A percentile compares a stretch with the other conserved stretches of the same genome.
Evolutionary conservation across 2,329 filamentous ascomycete species (phyloP).

Genomic region (Pseudocercospora musae): DNA sequence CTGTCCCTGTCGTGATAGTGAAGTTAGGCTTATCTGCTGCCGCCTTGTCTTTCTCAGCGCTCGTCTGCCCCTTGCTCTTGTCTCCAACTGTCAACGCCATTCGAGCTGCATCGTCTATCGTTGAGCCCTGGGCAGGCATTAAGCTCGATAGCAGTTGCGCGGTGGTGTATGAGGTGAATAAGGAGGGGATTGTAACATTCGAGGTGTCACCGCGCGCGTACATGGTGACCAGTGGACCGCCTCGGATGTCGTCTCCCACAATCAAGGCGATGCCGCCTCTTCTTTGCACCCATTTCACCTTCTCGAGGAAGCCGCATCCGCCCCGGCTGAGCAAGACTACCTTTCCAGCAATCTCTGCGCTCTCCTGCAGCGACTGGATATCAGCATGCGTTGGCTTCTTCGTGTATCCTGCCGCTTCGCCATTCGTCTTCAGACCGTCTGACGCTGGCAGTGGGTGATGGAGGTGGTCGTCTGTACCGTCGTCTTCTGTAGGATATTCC

Average conservation of each 20-base stretch:
- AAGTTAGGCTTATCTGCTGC: constrained; percentile 29
- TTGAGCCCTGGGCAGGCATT: constrained; percentile 62
- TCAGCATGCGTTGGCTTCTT: constrained; percentile 64
- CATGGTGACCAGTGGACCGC: constrained; percentile 91
- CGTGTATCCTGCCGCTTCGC: constrained; percentile 35
- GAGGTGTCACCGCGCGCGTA: constrained; percentile 96
- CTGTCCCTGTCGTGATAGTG: constrained; percentile 24
- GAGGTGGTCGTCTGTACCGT: constrained; percentile 83
- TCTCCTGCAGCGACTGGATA: constrained; percentile 87
- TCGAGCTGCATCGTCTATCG: constrained; percentile 48
- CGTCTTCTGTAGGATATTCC: constrained; percentile 47
- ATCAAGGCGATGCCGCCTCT: constrained; percentile 86
- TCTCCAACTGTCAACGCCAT: constrained; percentile 41
- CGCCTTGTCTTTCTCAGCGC: constrained; percentile 10
- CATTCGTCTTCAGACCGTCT: constrained; percentile 32
- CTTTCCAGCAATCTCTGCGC: constrained; percentile 88
- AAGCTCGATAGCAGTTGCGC: constrained; percentile 88
- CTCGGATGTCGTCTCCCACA: constrained; percentile 87
- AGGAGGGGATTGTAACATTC: constrained; percentile 86
- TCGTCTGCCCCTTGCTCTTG: constrained; percentile 18
- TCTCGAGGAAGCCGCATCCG: constrained; percentile 93
- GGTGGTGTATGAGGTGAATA: constrained; percentile 93
- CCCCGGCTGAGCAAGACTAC: constrained; percentile 87
- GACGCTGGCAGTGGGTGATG: constrained; percentile 57
- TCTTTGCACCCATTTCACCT: constrained; percentile 94